Evolutionary conservation across 2,329 filamentous ascomycete species (phyloP).

Genomic region (Chrysosporium keratinophilum): DNA sequence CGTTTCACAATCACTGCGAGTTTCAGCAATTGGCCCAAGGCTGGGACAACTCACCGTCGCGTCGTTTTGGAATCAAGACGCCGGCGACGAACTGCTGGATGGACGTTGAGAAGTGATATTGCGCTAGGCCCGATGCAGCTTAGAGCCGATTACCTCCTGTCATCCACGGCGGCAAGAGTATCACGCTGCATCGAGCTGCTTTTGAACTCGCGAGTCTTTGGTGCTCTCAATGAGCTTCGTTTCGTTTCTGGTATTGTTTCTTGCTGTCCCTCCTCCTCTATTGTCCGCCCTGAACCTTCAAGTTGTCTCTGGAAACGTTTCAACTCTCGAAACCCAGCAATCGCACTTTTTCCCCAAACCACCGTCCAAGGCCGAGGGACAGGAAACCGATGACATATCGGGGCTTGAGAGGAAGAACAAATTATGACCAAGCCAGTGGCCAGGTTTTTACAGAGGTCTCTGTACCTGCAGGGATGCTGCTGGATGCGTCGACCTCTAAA

Average conservation of each 20-base stretch:
- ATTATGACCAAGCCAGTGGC: conserved; percentile 16
- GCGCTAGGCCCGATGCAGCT: background rate
- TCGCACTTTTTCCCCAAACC: too few relatives aligned
- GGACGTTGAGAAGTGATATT: background rate
- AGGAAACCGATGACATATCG: conserved; percentile 7
- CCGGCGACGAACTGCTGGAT: background rate
- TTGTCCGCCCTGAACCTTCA: too few relatives aligned
- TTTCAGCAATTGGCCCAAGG: background rate
- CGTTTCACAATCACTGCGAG: background rate
- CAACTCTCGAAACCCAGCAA: too few relatives aligned
- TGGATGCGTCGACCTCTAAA: conserved; percentile 10
- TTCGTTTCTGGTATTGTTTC: too few relatives aligned
- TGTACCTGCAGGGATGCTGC: conserved; percentile 8
- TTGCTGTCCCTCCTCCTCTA: too few relatives aligned
- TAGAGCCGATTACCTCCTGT: too few relatives aligned
- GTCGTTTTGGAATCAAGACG: background rate
- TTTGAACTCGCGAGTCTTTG: too few relatives aligned
- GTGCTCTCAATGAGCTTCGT: too few relatives aligned
- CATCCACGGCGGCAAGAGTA: background rate
- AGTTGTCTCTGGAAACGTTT: too few relatives aligned
- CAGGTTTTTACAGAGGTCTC: conserved; percentile 16
- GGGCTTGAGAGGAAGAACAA: background rate
- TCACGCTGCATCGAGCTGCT: background rate
- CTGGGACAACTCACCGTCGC: background rate
- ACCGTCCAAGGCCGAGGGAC: background rate